A percentile compares a stretch with the other conserved stretches of the same genome.
These are phyloP conservation scores for Vigna trinervia DNA, from an alignment of 306 rosid genomes.

Conservation along the genomic window DNA sequence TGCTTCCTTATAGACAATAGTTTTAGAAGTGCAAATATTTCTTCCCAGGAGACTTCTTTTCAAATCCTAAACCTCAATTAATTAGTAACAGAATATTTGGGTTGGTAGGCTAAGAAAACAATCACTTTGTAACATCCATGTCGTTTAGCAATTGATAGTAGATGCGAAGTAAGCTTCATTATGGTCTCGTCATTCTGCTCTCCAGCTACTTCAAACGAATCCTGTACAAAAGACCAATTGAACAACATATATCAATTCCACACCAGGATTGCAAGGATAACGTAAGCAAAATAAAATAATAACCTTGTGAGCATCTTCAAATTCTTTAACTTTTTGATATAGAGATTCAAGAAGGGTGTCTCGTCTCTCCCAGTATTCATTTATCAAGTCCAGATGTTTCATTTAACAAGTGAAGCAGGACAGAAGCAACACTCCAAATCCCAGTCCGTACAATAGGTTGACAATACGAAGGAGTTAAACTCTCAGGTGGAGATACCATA, in stretches of 20 bases:
- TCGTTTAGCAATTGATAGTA: constrained; percentile 81
- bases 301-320: constrained; percentile 69
- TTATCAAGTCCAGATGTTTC: constrained; percentile 74
- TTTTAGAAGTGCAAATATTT: constrained; percentile 35
- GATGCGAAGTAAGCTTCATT: constrained; percentile 62
- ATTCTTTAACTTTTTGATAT: constrained; percentile 66
- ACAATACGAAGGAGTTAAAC: constrained; percentile 92
- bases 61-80: constrained; percentile 20
- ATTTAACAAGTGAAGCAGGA: constrained; percentile 75
- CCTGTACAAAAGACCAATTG: constrained; percentile 61
- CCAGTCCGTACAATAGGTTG: constrained; percentile 83
- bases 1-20: constrained; percentile 7
- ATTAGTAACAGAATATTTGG: background rate
- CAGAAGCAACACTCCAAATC: constrained; percentile 76
- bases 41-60: constrained; percentile 11
- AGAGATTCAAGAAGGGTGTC: constrained; percentile 80
- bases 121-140: constrained; percentile 78
- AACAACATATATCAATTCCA: constrained; percentile 43
- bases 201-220: constrained; percentile 56
- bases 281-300: constrained; percentile 40
- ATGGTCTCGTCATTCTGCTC: constrained; percentile 61
- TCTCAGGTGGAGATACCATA: constrained; percentile 98
- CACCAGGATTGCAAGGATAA: constrained; percentile 36
- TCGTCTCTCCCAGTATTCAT: constrained; percentile 88
- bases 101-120: constrained; percentile 19